Conservation (phyloP, 495 filamentous ascomycete species). For the Penicillium salamii region DNA sequence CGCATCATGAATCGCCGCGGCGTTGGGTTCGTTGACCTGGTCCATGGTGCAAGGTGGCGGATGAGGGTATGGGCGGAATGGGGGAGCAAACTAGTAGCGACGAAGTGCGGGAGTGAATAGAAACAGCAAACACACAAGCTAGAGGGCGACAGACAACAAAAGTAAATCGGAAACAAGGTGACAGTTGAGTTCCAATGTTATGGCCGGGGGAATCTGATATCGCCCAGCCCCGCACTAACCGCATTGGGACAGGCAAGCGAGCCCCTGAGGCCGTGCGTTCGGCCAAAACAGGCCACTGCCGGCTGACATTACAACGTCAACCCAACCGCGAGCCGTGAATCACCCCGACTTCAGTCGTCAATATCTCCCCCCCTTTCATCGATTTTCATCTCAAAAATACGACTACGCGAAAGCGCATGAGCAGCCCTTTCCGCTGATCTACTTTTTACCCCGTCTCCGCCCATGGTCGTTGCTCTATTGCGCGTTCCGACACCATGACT, state of each 20-base stretch:
- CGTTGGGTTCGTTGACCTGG: conserved; percentile 40
- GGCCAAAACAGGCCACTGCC: conserved; percentile 43
- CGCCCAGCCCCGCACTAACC: conserved; percentile 49
- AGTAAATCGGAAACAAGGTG: background rate
- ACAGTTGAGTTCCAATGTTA: background rate
- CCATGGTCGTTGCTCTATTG: conserved; percentile 45
- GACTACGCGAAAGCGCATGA: conserved; percentile 54
- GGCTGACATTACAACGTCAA: conserved; percentile 61
- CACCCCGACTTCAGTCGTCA: conserved; percentile 51
- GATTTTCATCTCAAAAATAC: conserved; percentile 55
- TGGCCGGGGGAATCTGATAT: conserved; percentile 42
- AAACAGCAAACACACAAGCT: background rate
- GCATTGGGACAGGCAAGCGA: conserved; percentile 42
- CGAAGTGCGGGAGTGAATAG: background rate
- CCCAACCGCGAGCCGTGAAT: conserved; percentile 50
- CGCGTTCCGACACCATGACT: conserved; percentile 65
- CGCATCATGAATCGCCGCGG: conserved; percentile 49
- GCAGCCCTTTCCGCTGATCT: conserved; percentile 40
- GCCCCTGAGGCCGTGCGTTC: conserved; percentile 49
- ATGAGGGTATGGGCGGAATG: background rate
- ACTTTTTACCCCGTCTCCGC: conserved; percentile 39
- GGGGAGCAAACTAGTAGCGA: background rate
- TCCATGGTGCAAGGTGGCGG: conserved; percentile 28
- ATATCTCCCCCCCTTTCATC: conserved; percentile 52
- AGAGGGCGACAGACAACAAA: background rate